A percentile compares a stretch with the other conserved stretches of the same genome.
phyloP scores from a whole-genome alignment of 129 eudicot genomes.

The Flaveria robusta region DNA sequence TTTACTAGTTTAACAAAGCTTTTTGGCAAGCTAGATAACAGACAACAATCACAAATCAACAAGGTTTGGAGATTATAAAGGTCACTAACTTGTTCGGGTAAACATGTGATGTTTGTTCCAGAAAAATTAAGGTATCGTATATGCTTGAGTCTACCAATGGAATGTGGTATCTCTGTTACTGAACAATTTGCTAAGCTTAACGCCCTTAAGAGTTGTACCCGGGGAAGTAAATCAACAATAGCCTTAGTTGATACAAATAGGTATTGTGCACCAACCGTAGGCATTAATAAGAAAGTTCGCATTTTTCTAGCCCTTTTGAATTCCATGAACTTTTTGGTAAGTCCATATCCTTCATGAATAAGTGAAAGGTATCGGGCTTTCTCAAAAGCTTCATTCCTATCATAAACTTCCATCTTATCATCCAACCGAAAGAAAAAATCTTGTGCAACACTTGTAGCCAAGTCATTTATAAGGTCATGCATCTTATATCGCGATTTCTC shows the following conservation, averaged over 20 bases:
- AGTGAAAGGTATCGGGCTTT: constrained; percentile 41
- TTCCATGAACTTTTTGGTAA: constrained; percentile 26
- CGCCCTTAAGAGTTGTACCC: constrained; percentile 29
- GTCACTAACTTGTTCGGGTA: constrained; percentile 33
- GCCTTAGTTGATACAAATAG: constrained; percentile 20
- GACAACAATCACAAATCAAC: constrained; percentile 22
- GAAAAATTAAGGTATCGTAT: constrained; percentile 36
- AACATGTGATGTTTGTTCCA: constrained; percentile 9
- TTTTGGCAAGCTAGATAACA: constrained; percentile 31
- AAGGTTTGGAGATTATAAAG: constrained; percentile 45
- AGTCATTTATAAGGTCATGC: constrained; percentile 42
- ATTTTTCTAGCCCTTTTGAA: constrained; percentile 21
- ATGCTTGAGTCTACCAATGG: constrained; percentile 33
- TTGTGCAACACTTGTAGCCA: constrained; percentile 37
- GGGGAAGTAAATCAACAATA: constrained; percentile 31
- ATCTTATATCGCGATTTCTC: constrained; percentile 15
- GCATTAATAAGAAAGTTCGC: constrained; percentile 45
- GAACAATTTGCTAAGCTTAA: constrained; percentile 19
- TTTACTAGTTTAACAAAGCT: constrained; percentile 24
- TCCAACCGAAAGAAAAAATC: constrained; percentile 26
- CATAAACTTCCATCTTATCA: neutral
- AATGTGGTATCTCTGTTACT: constrained; percentile 27
- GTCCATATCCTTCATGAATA: constrained; percentile 25
- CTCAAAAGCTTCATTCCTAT: constrained; percentile 26
- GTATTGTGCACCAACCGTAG: neutral